Conservation (phyloP, 2,329 filamentous ascomycete genomes). For the Phaeosphaeria sp. region DNA sequence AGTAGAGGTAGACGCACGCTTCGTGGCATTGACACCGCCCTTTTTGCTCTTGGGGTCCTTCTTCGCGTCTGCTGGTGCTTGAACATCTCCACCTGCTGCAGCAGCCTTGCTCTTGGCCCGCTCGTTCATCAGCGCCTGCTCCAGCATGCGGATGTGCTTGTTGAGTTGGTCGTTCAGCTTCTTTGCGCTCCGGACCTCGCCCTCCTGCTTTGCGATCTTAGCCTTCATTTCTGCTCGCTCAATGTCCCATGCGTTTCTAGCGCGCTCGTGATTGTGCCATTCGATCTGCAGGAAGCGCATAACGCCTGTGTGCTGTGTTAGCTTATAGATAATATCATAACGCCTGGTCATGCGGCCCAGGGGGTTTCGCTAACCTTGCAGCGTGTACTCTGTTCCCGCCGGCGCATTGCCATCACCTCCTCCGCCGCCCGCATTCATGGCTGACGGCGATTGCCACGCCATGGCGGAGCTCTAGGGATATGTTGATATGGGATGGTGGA, state of each 20-base stretch:
- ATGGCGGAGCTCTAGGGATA: slow-evolving; percentile 52
- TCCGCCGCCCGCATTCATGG: slow-evolving; percentile 63
- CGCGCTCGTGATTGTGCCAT: slow-evolving; percentile 98
- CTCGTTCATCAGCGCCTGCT: slow-evolving; percentile 86
- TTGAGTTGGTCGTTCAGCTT: slow-evolving; percentile 87
- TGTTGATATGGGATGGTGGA: slow-evolving; percentile 30
- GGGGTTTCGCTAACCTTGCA: slow-evolving; percentile 63
- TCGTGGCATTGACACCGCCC: slow-evolving; percentile 28
- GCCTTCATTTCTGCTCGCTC: slow-evolving; percentile 99
- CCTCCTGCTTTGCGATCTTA: slow-evolving; percentile 92
- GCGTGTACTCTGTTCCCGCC: slow-evolving; percentile 73
- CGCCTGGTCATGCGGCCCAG: slow-evolving; percentile 9
- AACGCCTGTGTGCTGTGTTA: slow-evolving; percentile 67
- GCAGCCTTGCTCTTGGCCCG: slow-evolving; percentile 69
- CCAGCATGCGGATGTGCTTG: slow-evolving; percentile 88
- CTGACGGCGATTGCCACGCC: slow-evolving; percentile 74
- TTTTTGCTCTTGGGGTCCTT: slow-evolving; percentile 46
- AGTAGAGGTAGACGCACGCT: slow-evolving; percentile 27
- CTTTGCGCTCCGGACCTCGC: slow-evolving; percentile 84
- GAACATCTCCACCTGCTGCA: slow-evolving; percentile 58
- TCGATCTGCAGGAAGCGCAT: slow-evolving; percentile 99
- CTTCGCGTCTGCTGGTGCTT: slow-evolving; percentile 54
- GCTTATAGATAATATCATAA: slow-evolving; percentile 10
- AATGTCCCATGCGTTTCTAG: slow-evolving; percentile 98
- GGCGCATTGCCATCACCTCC: slow-evolving; percentile 57